Conservation (phyloP, 495 filamentous ascomycete genomes). For the Neurospora africana region DNA sequence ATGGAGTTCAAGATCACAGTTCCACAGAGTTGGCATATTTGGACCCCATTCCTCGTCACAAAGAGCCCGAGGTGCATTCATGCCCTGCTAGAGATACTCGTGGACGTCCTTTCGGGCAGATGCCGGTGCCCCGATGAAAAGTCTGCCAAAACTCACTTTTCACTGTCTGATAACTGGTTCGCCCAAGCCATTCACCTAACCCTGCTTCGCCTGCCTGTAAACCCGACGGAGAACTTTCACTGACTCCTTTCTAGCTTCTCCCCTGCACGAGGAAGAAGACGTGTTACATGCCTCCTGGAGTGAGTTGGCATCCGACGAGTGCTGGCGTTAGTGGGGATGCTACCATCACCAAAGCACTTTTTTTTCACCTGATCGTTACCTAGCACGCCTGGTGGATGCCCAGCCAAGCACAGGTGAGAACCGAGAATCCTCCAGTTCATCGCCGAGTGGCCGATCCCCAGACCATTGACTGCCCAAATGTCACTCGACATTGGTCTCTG, state of each 20-base stretch:
- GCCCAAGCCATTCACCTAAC: not conserved
- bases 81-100: not conserved
- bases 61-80: not conserved
- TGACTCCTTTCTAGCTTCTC: not conserved
- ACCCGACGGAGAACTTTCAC: not conserved
- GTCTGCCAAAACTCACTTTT: not conserved
- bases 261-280: not conserved
- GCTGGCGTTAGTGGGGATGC: not conserved
- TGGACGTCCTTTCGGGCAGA: not conserved
- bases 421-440: not conserved
- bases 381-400: not conserved
- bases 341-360: not conserved
- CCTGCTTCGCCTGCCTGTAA: not conserved
- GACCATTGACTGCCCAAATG: not conserved
- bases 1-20: not conserved
- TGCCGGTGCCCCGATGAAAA: not conserved
- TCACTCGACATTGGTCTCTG: not conserved
- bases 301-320: not conserved
- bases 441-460: not conserved
- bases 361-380: not conserved
- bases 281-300: not conserved
- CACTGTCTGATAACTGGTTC: not conserved
- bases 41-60: not conserved
- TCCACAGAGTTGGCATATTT: not conserved
- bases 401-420: not conserved